Percentiles rank a stretch among this genome's conserved stretches.
These are phyloP conservation scores for Marasmius fiardii DNA, from an alignment of 1,284 basidiomycete species.

Conservation along the genomic window DNA sequence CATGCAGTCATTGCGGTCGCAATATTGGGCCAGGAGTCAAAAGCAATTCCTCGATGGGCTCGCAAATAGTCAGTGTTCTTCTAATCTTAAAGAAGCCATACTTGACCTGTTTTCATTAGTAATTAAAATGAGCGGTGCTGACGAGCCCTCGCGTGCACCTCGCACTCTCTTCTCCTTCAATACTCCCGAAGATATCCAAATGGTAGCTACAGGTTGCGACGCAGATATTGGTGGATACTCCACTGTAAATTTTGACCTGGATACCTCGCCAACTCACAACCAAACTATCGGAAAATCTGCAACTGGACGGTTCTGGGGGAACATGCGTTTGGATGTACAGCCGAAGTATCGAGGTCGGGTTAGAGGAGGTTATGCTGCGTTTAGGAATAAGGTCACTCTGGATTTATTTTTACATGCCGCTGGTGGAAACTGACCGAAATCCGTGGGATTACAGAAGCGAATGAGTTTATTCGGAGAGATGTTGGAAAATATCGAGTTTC, in stretches of 20 bases:
- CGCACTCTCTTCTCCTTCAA: slow-evolving; percentile 63
- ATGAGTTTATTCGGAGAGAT: slow-evolving; percentile 69
- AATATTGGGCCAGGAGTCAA: slow-evolving; percentile 24
- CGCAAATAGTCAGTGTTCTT: slow-evolving; percentile 9
- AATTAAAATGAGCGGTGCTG: slow-evolving; percentile 69
- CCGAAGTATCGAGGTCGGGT: slow-evolving; percentile 58
- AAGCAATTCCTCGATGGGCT: slow-evolving; percentile 19
- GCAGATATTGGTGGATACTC: slow-evolving; percentile 86
- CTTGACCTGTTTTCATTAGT: slow-evolving; percentile 35
- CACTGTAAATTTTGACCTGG: slow-evolving; percentile 64
- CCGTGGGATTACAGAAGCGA: slow-evolving; percentile 3
- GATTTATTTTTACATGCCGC: not conserved
- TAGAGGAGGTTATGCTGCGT: slow-evolving; percentile 79
- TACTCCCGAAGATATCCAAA: slow-evolving; percentile 50
- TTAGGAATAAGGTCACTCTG: slow-evolving; percentile 66
- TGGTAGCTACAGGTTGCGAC: slow-evolving; percentile 76
- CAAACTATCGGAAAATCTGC: slow-evolving; percentile 34
- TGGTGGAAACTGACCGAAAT: not conserved
- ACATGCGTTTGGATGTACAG: slow-evolving; percentile 65
- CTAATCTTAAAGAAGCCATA: slow-evolving; percentile 10
- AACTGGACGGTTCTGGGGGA: slow-evolving; percentile 71
- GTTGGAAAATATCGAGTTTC: slow-evolving; percentile 76
- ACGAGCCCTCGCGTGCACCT: slow-evolving; percentile 54
- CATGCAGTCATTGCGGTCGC: slow-evolving; percentile 33
- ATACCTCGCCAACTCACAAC: slow-evolving; percentile 42